phyloP scores from a whole-genome alignment of 805 yeast species.

The Nakazawaea peltata region DNA sequence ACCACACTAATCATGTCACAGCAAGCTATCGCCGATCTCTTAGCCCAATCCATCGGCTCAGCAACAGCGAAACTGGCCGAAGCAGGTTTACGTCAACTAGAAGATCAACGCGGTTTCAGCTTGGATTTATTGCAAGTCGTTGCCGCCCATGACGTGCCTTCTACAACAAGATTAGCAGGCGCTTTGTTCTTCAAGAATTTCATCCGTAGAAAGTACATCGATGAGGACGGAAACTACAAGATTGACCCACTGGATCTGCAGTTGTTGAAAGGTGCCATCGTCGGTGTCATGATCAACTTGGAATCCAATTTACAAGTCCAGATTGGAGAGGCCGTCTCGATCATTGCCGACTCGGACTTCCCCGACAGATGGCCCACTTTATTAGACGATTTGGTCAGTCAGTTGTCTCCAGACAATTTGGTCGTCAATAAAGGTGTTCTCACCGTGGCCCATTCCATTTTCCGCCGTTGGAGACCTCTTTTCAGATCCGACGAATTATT shows the following conservation, averaged over 20 bases:
- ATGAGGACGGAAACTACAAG: slow-evolving; percentile 76
- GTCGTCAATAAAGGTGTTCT: slow-evolving; percentile 76
- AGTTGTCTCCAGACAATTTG: slow-evolving; percentile 60
- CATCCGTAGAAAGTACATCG: slow-evolving; percentile 79
- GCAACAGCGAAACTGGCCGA: slow-evolving; percentile 63
- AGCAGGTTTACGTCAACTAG: slow-evolving; percentile 51
- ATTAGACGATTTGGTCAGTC: slow-evolving; percentile 62
- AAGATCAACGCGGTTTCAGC: slow-evolving; percentile 66
- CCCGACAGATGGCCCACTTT: slow-evolving; percentile 84
- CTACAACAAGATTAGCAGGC: slow-evolving; percentile 71
- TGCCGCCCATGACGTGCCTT: slow-evolving; percentile 46
- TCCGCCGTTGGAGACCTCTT: slow-evolving; percentile 93
- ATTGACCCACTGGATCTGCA: slow-evolving; percentile 54
- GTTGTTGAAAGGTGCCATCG: slow-evolving; percentile 66
- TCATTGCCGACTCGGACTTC: slow-evolving; percentile 93
- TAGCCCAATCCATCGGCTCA: slow-evolving; percentile 61
- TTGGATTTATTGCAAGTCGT: slow-evolving; percentile 69
- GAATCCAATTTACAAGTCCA: slow-evolving; percentile 84
- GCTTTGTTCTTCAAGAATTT: slow-evolving; percentile 87
- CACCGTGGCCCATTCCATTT: slow-evolving; percentile 90
- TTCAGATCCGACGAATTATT: slow-evolving; percentile 87
- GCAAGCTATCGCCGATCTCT: slow-evolving; percentile 39
- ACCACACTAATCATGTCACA: too few species aligned
- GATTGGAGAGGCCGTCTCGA: slow-evolving; percentile 86
- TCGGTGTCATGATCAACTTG: slow-evolving; percentile 76